Base-by-base conservation (phyloP, 1,284 basidiomycete genomes). In the Anthracocystis panici-leucophaei region DNA sequence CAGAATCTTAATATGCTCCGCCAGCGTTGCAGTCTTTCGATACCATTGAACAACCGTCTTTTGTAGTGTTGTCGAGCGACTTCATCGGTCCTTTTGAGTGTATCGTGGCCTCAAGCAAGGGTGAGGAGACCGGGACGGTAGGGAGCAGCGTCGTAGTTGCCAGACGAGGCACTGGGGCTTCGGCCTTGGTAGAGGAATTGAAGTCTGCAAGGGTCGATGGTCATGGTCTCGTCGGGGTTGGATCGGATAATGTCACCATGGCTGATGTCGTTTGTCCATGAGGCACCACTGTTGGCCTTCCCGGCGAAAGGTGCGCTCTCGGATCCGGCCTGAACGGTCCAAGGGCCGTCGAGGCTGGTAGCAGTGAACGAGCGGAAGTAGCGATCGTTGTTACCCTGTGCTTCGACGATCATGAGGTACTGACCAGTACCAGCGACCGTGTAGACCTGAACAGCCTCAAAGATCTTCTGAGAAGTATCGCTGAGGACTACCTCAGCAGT, bases 121-220 rank as follows among this genome's bases (percentile, higher is more conserved):
- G 67, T 70, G 14, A 70, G 57, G 27, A 70, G 61, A 53, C 67
- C 67, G 29, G 67, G 67, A n/a, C 67, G 61, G 67, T 70, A 70
- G 16, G 61, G 57, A 10, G 16, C n/a, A n/a, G 45, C 48, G 31
- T 70, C 61, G 50, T 70, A 70, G 40, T 4, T 61, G 49, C 18
- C 16, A 11, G 46, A 9, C 6, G 42, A 5, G 9, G 29, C 54
- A 9, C 14, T 60, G 21, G 38, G 44, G 48, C 50, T 31, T 16
- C 57, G 56, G 20, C 67, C 67, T 57, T 70, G 67, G 62, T 57
- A 70, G 20, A 70, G 62, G 14, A 70, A 14, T 41, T 70, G 67
- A 20, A 70, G 53, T 0, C 20, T 56, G 40, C 67, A 70, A 31
- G 61, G 57, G 50, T 70, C 57, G 38, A 70, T 64, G 16, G 67